These are phyloP conservation scores for Phytopythium sindhum DNA, from an alignment of 352 stramenopile species.

Conservation along the genomic window DNA sequence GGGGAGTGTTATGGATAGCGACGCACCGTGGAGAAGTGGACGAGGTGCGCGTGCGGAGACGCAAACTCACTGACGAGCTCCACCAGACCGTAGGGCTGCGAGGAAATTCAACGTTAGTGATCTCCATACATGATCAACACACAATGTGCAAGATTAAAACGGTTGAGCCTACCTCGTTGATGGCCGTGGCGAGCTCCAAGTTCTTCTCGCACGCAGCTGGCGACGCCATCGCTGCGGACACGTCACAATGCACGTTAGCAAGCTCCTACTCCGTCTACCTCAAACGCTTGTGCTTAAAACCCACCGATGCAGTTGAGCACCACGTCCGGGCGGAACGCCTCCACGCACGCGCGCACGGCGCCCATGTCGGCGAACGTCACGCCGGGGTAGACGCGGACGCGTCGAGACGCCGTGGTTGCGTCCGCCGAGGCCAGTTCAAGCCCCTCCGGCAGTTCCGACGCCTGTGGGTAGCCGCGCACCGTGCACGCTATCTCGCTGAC, in stretches of 20 bases:
- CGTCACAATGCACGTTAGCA: not conserved
- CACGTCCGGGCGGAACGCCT: conserved; percentile 33
- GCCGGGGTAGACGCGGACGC: conserved; percentile 37
- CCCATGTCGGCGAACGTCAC: conserved; percentile 32
- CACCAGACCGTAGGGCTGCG: conserved; percentile 15
- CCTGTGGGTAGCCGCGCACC: conserved; percentile 14
- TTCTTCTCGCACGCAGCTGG: conserved; percentile 53
- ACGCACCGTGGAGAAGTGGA: conserved; percentile 62
- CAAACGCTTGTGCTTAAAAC: not conserved
- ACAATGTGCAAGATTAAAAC: not conserved
- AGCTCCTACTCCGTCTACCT: not conserved
- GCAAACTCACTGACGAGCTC: conserved; percentile 21
- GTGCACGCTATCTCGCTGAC: conserved; percentile 33
- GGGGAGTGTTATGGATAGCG: no score
- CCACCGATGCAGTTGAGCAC: conserved; percentile 61
- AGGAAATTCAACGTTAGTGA: not conserved
- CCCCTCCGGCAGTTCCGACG: conserved; percentile 18
- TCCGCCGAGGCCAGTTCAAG: conserved; percentile 14
- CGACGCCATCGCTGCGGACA: conserved; percentile 43
- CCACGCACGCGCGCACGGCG: conserved; percentile 29
- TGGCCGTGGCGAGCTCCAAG: conserved; percentile 19
- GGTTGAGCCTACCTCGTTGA: conserved; percentile 40
- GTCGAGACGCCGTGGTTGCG: not conserved
- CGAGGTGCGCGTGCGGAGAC: conserved; percentile 23
- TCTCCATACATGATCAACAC: no score